Conservation (phyloP, 495 filamentous ascomycete species). For the Neurospora sp. region DNA sequence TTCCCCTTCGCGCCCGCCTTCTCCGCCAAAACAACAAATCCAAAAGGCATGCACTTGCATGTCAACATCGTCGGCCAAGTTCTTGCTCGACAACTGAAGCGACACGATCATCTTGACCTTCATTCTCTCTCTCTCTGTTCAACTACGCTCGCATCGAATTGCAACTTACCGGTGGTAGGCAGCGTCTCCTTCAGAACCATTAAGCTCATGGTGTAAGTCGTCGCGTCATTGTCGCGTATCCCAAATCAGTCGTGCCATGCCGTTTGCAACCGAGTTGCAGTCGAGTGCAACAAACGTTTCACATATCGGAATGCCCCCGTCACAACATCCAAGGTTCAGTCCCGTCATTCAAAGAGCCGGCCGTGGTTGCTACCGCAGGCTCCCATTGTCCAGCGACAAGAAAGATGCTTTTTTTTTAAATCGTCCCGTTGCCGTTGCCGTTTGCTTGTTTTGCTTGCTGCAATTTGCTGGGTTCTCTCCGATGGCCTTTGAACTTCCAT, state of each 20-base stretch:
- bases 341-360: neutral
- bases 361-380: neutral
- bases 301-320: neutral
- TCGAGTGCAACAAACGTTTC: constrained; percentile 8
- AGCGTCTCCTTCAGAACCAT: neutral
- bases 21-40: neutral
- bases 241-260: constrained; percentile 5
- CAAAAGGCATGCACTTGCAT: neutral
- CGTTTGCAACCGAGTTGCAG: constrained; percentile 8
- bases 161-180: neutral
- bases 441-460: neutral
- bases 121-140: neutral
- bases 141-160: neutral
- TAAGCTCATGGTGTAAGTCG: neutral
- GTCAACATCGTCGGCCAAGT: neutral
- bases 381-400: neutral
- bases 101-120: neutral
- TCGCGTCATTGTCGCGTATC: constrained; percentile 25
- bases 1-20: neutral
- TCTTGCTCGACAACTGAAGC: neutral
- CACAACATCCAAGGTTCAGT: neutral
- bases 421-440: neutral
- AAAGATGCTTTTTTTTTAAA: constrained; percentile 1
- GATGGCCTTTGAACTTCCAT: neutral
- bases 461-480: neutral